Evolutionary conservation across 176 grass and related monocot species (phyloP).

Genomic region (Zoysia pacifica): DNA sequence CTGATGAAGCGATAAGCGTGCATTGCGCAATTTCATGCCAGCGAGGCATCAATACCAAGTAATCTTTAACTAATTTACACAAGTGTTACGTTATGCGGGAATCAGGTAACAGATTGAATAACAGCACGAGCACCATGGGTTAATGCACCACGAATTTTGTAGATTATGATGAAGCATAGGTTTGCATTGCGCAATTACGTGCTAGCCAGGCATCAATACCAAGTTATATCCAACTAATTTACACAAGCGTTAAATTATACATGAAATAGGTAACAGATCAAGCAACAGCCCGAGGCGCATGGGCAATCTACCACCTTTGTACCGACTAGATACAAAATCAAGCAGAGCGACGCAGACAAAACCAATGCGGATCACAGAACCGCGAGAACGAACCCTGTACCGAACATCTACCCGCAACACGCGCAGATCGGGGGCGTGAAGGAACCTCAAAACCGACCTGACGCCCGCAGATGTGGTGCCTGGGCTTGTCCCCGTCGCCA

Average conservation of each 20-base stretch:
- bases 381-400: neutral
- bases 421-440: conserved; percentile 24
- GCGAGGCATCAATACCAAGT: neutral
- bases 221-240: neutral
- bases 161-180: neutral
- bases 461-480: conserved; percentile 58
- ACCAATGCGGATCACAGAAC: neutral
- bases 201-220: neutral
- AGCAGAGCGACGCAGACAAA: neutral
- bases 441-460: conserved; percentile 39
- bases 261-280: neutral
- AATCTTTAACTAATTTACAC: neutral
- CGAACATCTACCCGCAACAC: neutral
- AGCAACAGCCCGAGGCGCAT: neutral
- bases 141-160: no score
- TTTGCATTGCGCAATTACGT: neutral
- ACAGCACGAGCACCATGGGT: no score
- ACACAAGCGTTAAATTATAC: neutral
- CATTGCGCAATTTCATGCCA: neutral
- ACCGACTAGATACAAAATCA: conserved; percentile 3
- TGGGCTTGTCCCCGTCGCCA: conserved; percentile 49
- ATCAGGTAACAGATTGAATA: neutral
- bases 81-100: neutral
- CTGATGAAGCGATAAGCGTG: neutral
- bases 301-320: neutral